Evolutionary conservation across 352 stramenopile genomes (phyloP), one percentile per base, ranked within the genome.

Genomic region (Globisporangium parvum): DNA sequence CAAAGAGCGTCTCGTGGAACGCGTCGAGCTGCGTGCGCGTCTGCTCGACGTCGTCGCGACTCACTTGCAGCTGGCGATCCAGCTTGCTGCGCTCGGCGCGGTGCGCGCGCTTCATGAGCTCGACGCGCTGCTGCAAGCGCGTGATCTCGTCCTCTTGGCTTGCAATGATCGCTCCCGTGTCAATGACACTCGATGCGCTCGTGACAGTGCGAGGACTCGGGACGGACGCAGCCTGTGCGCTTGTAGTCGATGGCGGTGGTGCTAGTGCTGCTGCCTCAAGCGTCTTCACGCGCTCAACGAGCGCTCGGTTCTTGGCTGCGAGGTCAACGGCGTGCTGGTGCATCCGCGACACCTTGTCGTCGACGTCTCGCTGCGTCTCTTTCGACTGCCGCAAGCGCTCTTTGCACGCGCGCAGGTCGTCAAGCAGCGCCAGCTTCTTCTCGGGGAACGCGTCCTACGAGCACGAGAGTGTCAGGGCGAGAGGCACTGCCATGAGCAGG

Each of bases 91-190:
- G 66, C 1, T 90, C 80, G 1, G 67, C 35, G 42, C 75, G 74
- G 51, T 79, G 61, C 0, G 71, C 52, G 48, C 87, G 86, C 47
- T 93, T 88, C 60, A 87, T 71, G 17, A 89, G 45, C 0, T 70
- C 57, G 3, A 89, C 66, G 17, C 75, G 70, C n/a, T 87, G 75
- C 23, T 83, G 71, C 2, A 92, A 61, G 26, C 76, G 67, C 12
- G 70, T 82, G 53, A 88, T 82, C 50, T 80, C 76, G 49, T 85
- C 66, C 66, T 91, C 78, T 53, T 87, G 75, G 17, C 63, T 85
- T 5, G 73, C 66, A 31, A 89, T 77, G 28, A 85, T 73, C 9
- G 63, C 46, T 35, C 85, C 68, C 0, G 69, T 46, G 15, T 84
- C 73, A 9, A 74, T 20, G 23, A 54, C 40, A 20, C 31, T 8